Evolutionary conservation across 305 asterid species (phyloP).

Genomic region (Fraxinus paxiana): DNA sequence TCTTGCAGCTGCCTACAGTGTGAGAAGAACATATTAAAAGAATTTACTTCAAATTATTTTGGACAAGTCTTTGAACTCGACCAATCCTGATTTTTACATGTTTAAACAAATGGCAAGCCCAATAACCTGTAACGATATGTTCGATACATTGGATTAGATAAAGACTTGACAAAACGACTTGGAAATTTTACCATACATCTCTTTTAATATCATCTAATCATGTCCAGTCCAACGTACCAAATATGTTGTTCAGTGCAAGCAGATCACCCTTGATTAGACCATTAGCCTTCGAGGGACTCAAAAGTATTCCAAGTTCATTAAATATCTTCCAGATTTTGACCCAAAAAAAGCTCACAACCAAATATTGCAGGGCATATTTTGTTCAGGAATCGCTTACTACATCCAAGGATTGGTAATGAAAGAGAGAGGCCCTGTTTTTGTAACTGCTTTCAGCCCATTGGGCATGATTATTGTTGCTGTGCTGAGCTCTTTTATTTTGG

Average conservation of each 20-base stretch:
- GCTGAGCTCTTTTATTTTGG: constrained; percentile 29
- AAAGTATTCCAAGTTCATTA: neutral
- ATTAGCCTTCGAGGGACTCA: neutral
- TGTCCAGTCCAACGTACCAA: neutral
- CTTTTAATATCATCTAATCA: neutral
- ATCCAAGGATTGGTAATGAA: constrained; percentile 27
- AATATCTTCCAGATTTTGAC: neutral
- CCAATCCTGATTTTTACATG: neutral
- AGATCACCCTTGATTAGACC: neutral
- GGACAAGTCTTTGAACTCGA: neutral
- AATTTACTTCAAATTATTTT: neutral
- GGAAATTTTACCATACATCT: neutral
- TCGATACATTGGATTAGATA: neutral
- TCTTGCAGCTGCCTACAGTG: constrained; percentile 52
- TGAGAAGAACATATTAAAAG: constrained; percentile 22
- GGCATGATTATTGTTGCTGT: constrained; percentile 34
- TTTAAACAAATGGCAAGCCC: neutral
- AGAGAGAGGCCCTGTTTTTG: constrained; percentile 31
- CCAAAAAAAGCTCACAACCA: neutral
- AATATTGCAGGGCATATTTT: constrained; percentile 29
- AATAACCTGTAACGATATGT: neutral
- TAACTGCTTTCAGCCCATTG: constrained; percentile 34
- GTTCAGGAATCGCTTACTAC: constrained; percentile 32
- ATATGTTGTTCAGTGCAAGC: no score
- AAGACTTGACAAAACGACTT: neutral